Base-by-base conservation (phyloP, 176 grass and related monocot genomes). In the Rhipidocladum racemiflorum region DNA sequence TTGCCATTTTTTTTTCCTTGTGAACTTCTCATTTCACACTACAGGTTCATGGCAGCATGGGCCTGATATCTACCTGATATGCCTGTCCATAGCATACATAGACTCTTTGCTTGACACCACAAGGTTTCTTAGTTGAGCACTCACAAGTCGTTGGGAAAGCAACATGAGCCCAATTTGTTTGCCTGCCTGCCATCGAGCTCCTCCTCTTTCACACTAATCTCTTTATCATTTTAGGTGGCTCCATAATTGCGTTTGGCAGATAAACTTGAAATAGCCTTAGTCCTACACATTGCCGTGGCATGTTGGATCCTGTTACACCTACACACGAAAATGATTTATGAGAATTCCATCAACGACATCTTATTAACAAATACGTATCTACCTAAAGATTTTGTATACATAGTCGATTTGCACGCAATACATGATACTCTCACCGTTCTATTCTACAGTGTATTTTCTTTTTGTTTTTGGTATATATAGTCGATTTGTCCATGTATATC, bases 81-180 rank as follows among this genome's bases (percentile, higher is more conserved):
- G 63, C 7, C 4, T 38, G 39, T 81, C 48, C 45, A 54, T 55
- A 32, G 61, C 70, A 75, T 11, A 15, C 21, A 48, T 29, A 21
- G 18, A 21, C 7, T 6, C 27, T 24, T 70, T 8, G 46, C 38
- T 68, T 75, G 61, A 68, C 49, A 28, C 15, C 48, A 20, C 1
- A 13, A 23, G 17, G 61, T 14, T 66, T 45, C 18, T 9, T 18
- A 32, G 50, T 53, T 43, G 1, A n/a, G 44, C 65, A 72, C 23
- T 16, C 39, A 15, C 61, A 87, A 75, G n/a, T n/a, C n/a, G n/a
- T n/a, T n/a, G 15, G 14, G 73, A 65, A 70, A 72, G 65, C 45
- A 65, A 72, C 54, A 38, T 30, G 3, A 30, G 14, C 54, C 12
- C 25, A 21, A 78, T 44, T 68, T 64, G 9, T 38, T 28, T 60